Evolutionary conservation across 495 filamentous ascomycete genomes (phyloP).

Genomic region (Acidiella bohemica): DNA sequence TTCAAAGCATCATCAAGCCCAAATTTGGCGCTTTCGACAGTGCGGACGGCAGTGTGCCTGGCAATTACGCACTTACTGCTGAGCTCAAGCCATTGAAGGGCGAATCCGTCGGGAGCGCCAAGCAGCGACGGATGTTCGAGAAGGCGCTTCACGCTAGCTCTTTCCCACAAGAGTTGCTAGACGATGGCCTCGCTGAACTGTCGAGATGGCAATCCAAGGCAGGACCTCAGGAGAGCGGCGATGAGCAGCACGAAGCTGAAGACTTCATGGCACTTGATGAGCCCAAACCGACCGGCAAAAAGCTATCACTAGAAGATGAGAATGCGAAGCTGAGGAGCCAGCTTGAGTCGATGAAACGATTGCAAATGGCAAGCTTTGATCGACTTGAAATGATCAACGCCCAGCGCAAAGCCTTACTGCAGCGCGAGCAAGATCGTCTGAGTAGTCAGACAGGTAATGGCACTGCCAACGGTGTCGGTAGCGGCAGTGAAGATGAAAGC

Average conservation of each 20-base stretch:
- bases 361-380: slow-evolving; percentile 28
- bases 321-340: slow-evolving; percentile 23
- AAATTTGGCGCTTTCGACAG: slow-evolving; percentile 38
- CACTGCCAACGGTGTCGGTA: not conserved
- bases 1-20: slow-evolving; percentile 59
- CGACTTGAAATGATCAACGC: slow-evolving; percentile 26
- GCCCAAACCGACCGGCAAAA: slow-evolving; percentile 1
- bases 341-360: slow-evolving; percentile 24
- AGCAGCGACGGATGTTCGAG: slow-evolving; percentile 32
- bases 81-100: slow-evolving; percentile 38
- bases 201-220: slow-evolving; percentile 23
- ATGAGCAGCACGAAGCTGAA: slow-evolving; percentile 1
- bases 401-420: slow-evolving; percentile 25
- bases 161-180: slow-evolving; percentile 41
- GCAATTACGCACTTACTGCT: slow-evolving; percentile 53
- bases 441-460: not conserved
- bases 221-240: slow-evolving; percentile 4
- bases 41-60: slow-evolving; percentile 35
- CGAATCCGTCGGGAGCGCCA: slow-evolving; percentile 5
- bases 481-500: slow-evolving; percentile 1
- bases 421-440: slow-evolving; percentile 13
- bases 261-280: slow-evolving; percentile 27
- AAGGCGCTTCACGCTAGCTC: slow-evolving; percentile 38
- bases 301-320: slow-evolving; percentile 11
- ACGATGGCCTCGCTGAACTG: slow-evolving; percentile 43